Evolutionary conservation across 2,329 filamentous ascomycete species (phyloP), one percentile per base, ranked within the genome.

Genomic region (Pseudogymnoascus sp.): DNA sequence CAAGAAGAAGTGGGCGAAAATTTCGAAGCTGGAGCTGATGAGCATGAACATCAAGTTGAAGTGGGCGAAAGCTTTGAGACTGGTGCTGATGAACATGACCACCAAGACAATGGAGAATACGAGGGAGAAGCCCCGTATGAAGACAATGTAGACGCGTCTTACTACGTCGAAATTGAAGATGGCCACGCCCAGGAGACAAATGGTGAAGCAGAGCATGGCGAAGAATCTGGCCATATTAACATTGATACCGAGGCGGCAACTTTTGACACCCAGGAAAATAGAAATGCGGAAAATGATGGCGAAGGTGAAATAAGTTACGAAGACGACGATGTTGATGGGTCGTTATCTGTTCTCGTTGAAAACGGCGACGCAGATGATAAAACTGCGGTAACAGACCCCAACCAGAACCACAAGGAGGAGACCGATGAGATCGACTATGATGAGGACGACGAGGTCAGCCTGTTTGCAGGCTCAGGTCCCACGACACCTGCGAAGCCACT

Each of bases 261-360:
- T 33, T 54, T 28, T 33, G 57, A 58, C 20, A 16, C 20, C 37
- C 57, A 58, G 37, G 25, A 63, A 6, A 38, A 57, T 16, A 65
- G 65, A 14, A 36, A 38, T 16, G 58, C 58, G n/a, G 60, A 70
- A 20, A 59, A 67, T 41, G 59, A 62, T 2, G 67, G 66, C 1
- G 62, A 67, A 11, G 73, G 76, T 38, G 75, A 77, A 57, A 74
- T 74, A 25, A 74, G 73, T 41, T 74, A 75, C 57, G 73, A 77
- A 35, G 69, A 74, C 18, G 67, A 65, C 25, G 63, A 64, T 20
- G 59, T 63, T 22, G 20, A 59, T 36, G 20, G 35, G 60, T 37
- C 61, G 30, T 54, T 61, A 60, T 59, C 60, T 61, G 61, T 60
- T 61, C 50, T 57, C 60, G 63, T 65, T 50, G 67, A 67, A 36